Evolutionary conservation across 352 stramenopile species (phyloP).

Genomic region (Phytophthora agathidicida): DNA sequence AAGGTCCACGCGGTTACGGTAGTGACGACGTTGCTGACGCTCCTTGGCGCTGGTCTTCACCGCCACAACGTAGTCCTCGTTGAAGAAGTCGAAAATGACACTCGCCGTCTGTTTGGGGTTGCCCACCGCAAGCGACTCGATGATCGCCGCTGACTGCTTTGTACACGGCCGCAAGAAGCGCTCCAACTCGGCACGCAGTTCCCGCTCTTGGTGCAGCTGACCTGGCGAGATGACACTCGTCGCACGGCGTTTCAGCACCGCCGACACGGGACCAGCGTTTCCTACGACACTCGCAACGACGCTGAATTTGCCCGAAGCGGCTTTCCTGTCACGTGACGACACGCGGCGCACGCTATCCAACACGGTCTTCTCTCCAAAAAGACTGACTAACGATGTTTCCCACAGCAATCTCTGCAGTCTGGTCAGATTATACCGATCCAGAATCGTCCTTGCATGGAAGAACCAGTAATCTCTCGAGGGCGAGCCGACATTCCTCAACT

Average conservation of each 20-base stretch:
- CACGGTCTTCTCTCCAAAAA: slow-evolving; percentile 71
- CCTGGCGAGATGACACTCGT: slow-evolving; percentile 21
- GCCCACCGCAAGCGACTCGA: slow-evolving; percentile 34
- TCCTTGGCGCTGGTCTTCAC: slow-evolving; percentile 71
- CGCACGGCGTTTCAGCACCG: slow-evolving; percentile 26
- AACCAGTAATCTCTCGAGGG: slow-evolving; percentile 78
- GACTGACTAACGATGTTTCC: slow-evolving; percentile 69
- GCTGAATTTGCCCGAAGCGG: slow-evolving; percentile 22
- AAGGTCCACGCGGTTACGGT: slow-evolving; percentile 74
- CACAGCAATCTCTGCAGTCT: slow-evolving; percentile 78
- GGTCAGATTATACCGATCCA: slow-evolving; percentile 69
- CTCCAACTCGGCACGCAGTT: slow-evolving; percentile 49
- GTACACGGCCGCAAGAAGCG: slow-evolving; percentile 53
- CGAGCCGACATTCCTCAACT: slow-evolving; percentile 54
- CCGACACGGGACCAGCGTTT: slow-evolving; percentile 21
- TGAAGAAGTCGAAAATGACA: slow-evolving; percentile 68
- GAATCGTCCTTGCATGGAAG: slow-evolving; percentile 60
- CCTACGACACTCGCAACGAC: slow-evolving; percentile 32
- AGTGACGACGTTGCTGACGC: slow-evolving; percentile 56
- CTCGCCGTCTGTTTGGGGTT: slow-evolving; percentile 40
- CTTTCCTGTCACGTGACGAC: slow-evolving; percentile 16
- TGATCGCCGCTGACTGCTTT: slow-evolving; percentile 44
- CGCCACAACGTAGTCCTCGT: slow-evolving; percentile 62
- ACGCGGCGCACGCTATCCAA: slow-evolving; percentile 52
- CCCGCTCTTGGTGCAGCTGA: slow-evolving; percentile 31